Evolutionary conservation across 345 rosid species (phyloP).

Genomic region (Erysimum cheiranthoides): DNA sequence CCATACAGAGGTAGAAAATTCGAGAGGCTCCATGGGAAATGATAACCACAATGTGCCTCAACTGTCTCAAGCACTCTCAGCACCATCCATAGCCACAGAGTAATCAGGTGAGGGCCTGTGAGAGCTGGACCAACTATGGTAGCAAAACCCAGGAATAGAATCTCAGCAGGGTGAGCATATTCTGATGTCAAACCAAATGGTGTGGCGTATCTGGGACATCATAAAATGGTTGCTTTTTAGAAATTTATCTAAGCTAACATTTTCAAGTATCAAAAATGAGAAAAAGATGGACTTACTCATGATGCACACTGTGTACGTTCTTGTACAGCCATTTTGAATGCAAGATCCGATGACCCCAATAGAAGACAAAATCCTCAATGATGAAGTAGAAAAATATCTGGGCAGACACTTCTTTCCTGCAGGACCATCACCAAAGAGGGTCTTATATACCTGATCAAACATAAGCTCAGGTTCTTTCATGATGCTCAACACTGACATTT

Average conservation of each 20-base stretch:
- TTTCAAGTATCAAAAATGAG: too few species aligned
- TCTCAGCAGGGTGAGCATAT: slow-evolving; percentile 99
- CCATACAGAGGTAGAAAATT: slow-evolving; percentile 93
- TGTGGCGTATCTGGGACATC: slow-evolving; percentile 79
- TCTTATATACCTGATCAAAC: slow-evolving; percentile 41
- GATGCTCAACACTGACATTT: slow-evolving; percentile 43
- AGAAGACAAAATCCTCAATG: slow-evolving; percentile 96
- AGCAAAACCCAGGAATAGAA: slow-evolving; percentile 96
- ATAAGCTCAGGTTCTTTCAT: slow-evolving; percentile 46
- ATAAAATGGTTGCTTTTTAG: neutral
- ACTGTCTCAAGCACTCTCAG: slow-evolving; percentile 96
- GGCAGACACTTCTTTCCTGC: slow-evolving; percentile 77
- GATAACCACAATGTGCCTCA: slow-evolving; percentile 98
- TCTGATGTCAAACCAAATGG: slow-evolving; percentile 99
- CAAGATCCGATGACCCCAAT: slow-evolving; percentile 95
- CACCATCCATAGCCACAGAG: slow-evolving; percentile 98
- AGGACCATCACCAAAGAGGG: slow-evolving; percentile 46
- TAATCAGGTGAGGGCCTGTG: slow-evolving; percentile 92
- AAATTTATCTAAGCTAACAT: neutral
- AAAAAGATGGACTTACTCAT: slow-evolving; percentile 73
- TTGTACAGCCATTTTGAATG: slow-evolving; percentile 97
- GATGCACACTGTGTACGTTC: slow-evolving; percentile 98
- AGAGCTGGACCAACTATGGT: slow-evolving; percentile 95
- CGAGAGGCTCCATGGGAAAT: slow-evolving; percentile 99
- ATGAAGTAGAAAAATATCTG: slow-evolving; percentile 95